Evolutionary conservation across 257 asterid genomes (phyloP).

Genomic region (Paraleonurus japonicus): DNA sequence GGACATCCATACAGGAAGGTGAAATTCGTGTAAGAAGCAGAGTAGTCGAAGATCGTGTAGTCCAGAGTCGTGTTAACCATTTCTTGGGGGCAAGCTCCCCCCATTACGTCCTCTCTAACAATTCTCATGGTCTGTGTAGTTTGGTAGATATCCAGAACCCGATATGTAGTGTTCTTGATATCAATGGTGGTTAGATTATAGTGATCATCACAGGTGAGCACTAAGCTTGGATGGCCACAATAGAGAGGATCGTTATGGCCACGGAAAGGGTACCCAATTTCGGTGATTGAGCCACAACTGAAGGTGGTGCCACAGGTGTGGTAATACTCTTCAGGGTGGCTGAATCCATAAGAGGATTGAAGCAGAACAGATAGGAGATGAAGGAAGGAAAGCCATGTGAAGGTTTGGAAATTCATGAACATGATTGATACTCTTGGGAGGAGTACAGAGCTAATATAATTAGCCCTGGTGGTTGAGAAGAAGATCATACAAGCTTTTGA

Average conservation of each 20-base stretch:
- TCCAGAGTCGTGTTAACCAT: constrained; percentile 61
- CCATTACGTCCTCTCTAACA: constrained; percentile 54
- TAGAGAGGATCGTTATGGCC: constrained; percentile 40
- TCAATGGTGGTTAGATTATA: constrained; percentile 39
- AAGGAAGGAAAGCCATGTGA: constrained; percentile 26
- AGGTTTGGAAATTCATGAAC: constrained; percentile 40
- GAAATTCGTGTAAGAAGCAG: constrained; percentile 37
- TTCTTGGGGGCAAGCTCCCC: constrained; percentile 45
- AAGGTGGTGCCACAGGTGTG: constrained; percentile 40
- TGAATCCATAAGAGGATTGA: constrained; percentile 27
- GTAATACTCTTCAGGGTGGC: constrained; percentile 31
- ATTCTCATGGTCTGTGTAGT: constrained; percentile 42
- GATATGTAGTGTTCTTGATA: constrained; percentile 34
- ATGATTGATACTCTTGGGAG: not conserved
- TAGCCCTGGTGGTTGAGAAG: constrained; percentile 10
- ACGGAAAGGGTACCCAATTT: constrained; percentile 61
- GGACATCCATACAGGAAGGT: constrained; percentile 64
- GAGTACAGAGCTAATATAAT: not conserved
- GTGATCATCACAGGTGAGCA: constrained; percentile 39
- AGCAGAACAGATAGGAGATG: constrained; percentile 19
- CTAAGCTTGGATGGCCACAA: constrained; percentile 69
- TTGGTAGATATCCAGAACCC: constrained; percentile 40
- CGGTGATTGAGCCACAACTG: constrained; percentile 52
- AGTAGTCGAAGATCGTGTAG: constrained; percentile 41
- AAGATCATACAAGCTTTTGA: constrained; percentile 22